These are phyloP conservation scores for Solanum hybrid DNA, from an alignment of 305 asterid species.

Conservation along the genomic window DNA sequence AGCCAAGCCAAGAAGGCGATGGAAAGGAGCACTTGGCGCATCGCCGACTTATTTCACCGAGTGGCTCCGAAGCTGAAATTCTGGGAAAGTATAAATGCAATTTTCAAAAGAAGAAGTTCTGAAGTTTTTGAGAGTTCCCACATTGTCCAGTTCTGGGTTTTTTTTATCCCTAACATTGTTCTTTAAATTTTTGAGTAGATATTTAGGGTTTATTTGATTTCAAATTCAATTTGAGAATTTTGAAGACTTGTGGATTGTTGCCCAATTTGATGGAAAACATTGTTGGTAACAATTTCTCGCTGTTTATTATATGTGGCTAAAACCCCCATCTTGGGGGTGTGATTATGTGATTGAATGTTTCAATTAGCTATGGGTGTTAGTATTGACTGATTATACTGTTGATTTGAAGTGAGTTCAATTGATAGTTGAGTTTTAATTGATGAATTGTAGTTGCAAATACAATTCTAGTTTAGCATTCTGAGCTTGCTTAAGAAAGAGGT, in stretches of 20 bases:
- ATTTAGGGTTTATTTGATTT: background rate
- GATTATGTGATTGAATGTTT: background rate
- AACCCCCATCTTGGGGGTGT: background rate
- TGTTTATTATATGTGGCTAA: background rate
- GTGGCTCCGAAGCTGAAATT: background rate
- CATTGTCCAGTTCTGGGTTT: background rate
- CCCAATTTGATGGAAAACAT: background rate
- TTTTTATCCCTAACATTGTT: background rate
- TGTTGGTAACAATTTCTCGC: background rate
- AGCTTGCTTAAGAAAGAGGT: background rate
- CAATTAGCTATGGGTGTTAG: background rate
- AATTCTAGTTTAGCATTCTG: background rate
- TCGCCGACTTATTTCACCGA: background rate
- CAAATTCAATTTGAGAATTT: too few species aligned
- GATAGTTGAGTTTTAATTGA: background rate
- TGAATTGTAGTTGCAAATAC: background rate
- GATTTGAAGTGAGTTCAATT: background rate
- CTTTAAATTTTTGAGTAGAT: background rate
- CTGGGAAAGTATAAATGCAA: too few species aligned
- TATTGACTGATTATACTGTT: too few species aligned
- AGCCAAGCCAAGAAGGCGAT: background rate
- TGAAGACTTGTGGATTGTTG: background rate
- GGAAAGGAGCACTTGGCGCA: background rate
- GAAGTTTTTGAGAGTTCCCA: background rate
- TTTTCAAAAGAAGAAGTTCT: background rate